phyloP scores from a whole-genome alignment of 495 filamentous ascomycete species.

The Penicillium steckii region DNA sequence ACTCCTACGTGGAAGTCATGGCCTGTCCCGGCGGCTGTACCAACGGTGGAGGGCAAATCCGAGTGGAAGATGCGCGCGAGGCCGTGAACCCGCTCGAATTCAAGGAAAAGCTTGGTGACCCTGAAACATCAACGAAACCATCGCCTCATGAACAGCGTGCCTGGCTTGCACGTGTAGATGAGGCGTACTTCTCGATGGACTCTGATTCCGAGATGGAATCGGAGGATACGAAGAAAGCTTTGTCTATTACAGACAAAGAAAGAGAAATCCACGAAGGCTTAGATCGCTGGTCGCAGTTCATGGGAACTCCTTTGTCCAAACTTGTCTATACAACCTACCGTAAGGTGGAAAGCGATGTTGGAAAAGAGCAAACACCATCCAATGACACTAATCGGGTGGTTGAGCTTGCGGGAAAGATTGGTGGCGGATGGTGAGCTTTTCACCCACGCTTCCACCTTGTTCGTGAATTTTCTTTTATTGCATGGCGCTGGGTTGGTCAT shows the following conservation, averaged over 20 bases:
- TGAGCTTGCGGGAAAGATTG: constrained; percentile 87
- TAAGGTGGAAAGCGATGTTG: constrained; percentile 91
- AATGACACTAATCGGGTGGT: constrained; percentile 76
- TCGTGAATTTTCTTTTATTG: constrained; percentile 6
- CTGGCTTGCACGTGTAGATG: constrained; percentile 85
- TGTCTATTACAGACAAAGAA: constrained; percentile 31
- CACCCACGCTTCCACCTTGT: neutral
- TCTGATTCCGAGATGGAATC: constrained; percentile 48
- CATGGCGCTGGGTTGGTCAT: constrained; percentile 18
- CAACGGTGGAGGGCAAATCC: constrained; percentile 94
- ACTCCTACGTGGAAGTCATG: constrained; percentile 96
- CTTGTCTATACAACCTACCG: constrained; percentile 84
- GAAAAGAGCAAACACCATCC: constrained; percentile 59
- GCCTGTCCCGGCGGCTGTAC: constrained; percentile 97
- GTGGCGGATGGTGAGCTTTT: constrained; percentile 83
- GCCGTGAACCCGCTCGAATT: constrained; percentile 12
- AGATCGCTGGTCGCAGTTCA: constrained; percentile 68
- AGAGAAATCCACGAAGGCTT: constrained; percentile 54
- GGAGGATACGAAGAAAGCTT: constrained; percentile 7
- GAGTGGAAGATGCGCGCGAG: constrained; percentile 68
- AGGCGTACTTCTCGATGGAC: constrained; percentile 87
- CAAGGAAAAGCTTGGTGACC: neutral
- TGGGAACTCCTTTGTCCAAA: constrained; percentile 66
- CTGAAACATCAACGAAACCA: constrained; percentile 46
- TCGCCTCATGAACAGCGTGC: constrained; percentile 74